Evolutionary conservation across 306 rosid species (phyloP).

Genomic region (Lathyrus tuberosus): DNA sequence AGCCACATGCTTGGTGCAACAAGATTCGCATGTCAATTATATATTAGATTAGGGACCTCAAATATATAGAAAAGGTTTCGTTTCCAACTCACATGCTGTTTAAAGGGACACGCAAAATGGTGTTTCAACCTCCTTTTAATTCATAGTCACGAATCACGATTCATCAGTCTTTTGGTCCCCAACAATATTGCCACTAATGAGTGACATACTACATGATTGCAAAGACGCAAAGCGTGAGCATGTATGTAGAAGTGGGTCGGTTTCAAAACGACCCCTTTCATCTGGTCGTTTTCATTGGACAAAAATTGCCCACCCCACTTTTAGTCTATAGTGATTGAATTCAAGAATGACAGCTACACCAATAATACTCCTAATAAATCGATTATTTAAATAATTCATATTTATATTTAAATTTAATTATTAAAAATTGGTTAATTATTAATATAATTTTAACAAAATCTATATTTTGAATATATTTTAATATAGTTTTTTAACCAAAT

Average conservation of each 20-base stretch:
- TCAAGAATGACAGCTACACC: not conserved
- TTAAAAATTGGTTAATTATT: too few relatives aligned
- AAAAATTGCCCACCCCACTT: not conserved
- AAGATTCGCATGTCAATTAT: not conserved
- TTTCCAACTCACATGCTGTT: conserved; percentile 15
- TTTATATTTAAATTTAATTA: too few relatives aligned
- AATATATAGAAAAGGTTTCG: not conserved
- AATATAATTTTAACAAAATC: too few relatives aligned
- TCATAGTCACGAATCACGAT: not conserved
- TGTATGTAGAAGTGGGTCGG: conserved; percentile 9
- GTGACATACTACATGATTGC: not conserved
- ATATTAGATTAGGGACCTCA: conserved; percentile 15
- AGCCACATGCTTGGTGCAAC: not conserved
- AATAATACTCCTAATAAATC: not conserved
- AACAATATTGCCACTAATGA: not conserved
- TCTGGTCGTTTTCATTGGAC: not conserved
- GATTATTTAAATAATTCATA: too few relatives aligned
- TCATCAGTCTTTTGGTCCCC: not conserved
- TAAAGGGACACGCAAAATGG: conserved; percentile 2
- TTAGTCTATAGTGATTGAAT: not conserved
- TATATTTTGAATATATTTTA: too few relatives aligned
- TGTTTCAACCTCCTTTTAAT: not conserved
- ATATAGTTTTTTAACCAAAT: too few relatives aligned
- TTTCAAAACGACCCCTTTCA: not conserved
- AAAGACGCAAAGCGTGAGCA: not conserved